Base-by-base conservation (phyloP, 1,284 basidiomycete genomes). In the Tylopilus sp. region DNA sequence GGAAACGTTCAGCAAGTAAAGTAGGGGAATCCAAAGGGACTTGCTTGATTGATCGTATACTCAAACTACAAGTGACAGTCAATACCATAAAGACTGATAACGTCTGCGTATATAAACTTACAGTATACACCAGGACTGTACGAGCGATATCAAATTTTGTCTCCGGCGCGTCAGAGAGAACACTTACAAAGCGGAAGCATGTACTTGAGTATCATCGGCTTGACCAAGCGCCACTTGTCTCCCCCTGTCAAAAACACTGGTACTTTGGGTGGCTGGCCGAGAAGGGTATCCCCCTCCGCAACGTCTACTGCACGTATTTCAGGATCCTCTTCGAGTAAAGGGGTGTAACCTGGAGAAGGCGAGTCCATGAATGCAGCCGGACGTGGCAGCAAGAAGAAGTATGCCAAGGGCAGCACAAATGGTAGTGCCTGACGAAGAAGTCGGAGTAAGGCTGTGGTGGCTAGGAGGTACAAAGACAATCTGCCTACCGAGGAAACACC, bases 11-110 rank as follows among this genome's bases (percentile, higher is more conserved):
- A 56, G 47, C 18, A n/a, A 30, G 10, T 1, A 46, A 42, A 15
- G 10, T 24, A 9, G 28, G n/a, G n/a, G 20, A 14, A n/a, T n/a
- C 34, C 14, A n/a, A 12, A 41, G 24, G 4, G 4, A 63, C 75
- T 44, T 55, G 85, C 88, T 68, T 93, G 89, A 65, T 94, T 94
- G 61, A 95, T 94, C 9, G 88, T 90, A 62, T 94, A 95, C 68
- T 95, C 93, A 53, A 94, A 89, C 79, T 94, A 64, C 50, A 40
- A 41, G 48, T 46, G 46, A 43, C 12, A 48, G 18, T 60, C 41
- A 47, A 46, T 26, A 3, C 39, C 48, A 37, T 18, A 40, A 20
- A 17, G 2, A 28, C 45, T 11, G 11, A 44, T 29, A 44, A 41
- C 21, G 44, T 48, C 26, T n/a, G n/a, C 10, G 40, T 10, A 46